Evolutionary conservation across 805 yeast genomes (phyloP), one percentile per base, ranked within the genome.

Genomic region (Yarrowia deformans): DNA sequence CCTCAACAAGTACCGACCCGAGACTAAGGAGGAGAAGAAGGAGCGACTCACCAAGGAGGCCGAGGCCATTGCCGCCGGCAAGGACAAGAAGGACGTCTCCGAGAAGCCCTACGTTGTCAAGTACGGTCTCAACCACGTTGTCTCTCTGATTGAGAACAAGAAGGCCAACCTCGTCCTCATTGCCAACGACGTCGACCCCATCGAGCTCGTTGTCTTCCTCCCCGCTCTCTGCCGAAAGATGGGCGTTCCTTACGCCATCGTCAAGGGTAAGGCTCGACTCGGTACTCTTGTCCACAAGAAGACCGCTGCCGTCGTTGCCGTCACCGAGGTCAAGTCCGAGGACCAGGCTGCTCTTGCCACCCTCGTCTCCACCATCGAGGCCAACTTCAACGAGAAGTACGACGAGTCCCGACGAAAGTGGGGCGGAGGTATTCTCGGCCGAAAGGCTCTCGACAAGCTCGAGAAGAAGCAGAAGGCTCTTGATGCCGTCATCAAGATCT

Each of bases 341-440:
- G 98, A 94, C 83, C 95, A 92, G 85, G 88, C 97, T 80, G 93
- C 91, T 80, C 88, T 94, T 79, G 93, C 98, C 76, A 90, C 91
- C 82, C 88, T 94, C 79, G 87, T 95, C 76, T 90, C 97, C 70
- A 90, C 98, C 79, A 87, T 94, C 83, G 88, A 92, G 85, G 89
- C 97, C 76, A 93, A 92, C 95, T 94, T 90, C 84, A 82, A 84
- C 78, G 97, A 91, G 81, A 91, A 92, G 85, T 91, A 89, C 90
- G 98, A 94, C 80, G 98, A 95, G 78, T 80, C 87, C 81, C 94
- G 96, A 88, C 93, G 91, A 86, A 97, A 92, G 90, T 94, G 99
- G 99, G 98, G 98, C 88, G 99, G 99, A 88, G 99, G 99, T 88
- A 81, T 92, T 83, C 85, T 95, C 88, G 97, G 98, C 83, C 85